Percentiles rank a stretch among this genome's conserved stretches.
These are phyloP conservation scores for Rachicladosporium sp. DNA, from an alignment of 2,329 filamentous ascomycete species.

Conservation along the genomic window DNA sequence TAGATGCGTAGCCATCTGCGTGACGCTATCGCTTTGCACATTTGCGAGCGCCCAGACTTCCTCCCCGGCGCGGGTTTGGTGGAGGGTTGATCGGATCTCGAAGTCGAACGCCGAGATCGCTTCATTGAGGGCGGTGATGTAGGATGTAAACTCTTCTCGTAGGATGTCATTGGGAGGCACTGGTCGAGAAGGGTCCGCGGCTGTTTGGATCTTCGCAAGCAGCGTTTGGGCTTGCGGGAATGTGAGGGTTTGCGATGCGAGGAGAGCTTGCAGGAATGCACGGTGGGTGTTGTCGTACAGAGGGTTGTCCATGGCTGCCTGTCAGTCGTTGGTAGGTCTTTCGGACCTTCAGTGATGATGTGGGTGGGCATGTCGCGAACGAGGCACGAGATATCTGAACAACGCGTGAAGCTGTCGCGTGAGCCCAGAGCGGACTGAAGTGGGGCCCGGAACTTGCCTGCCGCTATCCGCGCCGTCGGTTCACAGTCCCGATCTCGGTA, in stretches of 20 bases:
- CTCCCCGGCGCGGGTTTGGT: constrained; percentile 49
- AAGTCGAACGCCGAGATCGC: constrained; percentile 71
- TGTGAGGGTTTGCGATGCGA: constrained; percentile 67
- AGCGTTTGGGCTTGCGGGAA: constrained; percentile 60
- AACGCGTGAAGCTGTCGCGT: too few relatives aligned
- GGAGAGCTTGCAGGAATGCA: constrained; percentile 81
- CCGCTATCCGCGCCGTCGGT: too few relatives aligned
- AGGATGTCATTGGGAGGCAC: constrained; percentile 52
- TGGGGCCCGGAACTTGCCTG: too few relatives aligned
- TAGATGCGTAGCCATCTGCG: constrained; percentile 74
- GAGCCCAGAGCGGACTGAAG: too few relatives aligned
- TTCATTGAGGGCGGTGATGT: constrained; percentile 57
- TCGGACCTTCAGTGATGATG: too few relatives aligned
- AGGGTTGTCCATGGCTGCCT: too few relatives aligned
- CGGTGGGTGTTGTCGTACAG: constrained; percentile 57
- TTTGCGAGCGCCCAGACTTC: constrained; percentile 72
- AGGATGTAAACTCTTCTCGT: constrained; percentile 53
- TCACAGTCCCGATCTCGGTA: too few relatives aligned
- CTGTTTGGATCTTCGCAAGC: constrained; percentile 62
- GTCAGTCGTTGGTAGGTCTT: too few relatives aligned
- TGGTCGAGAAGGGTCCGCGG: constrained; percentile 36
- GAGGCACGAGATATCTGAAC: too few relatives aligned
- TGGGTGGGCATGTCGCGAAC: too few relatives aligned
- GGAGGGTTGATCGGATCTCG: constrained; percentile 64
- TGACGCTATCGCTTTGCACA: constrained; percentile 69